Conservation (phyloP, 2,329 filamentous ascomycete species). For the Bipolaris zeicola region DNA sequence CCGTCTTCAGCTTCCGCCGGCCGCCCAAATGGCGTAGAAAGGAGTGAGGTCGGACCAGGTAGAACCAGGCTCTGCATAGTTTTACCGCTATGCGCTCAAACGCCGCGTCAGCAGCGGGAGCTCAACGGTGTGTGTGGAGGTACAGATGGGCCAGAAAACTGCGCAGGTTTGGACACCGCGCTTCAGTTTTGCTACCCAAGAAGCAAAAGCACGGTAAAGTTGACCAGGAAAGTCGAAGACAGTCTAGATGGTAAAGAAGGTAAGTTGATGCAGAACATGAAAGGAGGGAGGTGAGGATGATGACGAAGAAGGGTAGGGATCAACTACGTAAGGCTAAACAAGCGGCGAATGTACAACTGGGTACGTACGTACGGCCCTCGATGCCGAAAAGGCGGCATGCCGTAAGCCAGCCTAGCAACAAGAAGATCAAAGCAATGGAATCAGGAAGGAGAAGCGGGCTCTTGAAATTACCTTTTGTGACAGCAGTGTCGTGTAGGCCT, state of each 20-base stretch:
- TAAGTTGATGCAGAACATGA: conserved; percentile 36
- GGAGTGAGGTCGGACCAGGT: conserved; percentile 45
- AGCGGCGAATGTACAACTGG: conserved; percentile 18
- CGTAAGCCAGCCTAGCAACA: background rate
- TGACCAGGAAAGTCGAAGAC: conserved; percentile 28
- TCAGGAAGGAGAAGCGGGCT: conserved; percentile 15
- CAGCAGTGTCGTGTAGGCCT: conserved; percentile 15
- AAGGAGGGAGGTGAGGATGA: conserved; percentile 24
- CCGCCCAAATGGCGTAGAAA: conserved; percentile 46
- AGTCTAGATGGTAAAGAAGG: conserved; percentile 41
- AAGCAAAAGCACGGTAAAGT: conserved; percentile 25
- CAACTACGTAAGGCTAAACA: conserved; percentile 11
- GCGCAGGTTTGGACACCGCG: conserved; percentile 21
- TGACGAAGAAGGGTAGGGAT: conserved; percentile 16
- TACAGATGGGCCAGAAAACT: conserved; percentile 27
- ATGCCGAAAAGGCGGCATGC: conserved; percentile 4
- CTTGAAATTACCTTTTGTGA: conserved; percentile 35
- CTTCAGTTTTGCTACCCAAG: conserved; percentile 23
- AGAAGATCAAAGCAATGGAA: conserved; percentile 2
- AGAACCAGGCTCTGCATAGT: conserved; percentile 51
- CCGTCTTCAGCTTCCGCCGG: conserved; percentile 43
- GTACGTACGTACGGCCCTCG: conserved; percentile 17
- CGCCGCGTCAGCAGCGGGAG: conserved; percentile 44
- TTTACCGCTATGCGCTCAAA: conserved; percentile 45
- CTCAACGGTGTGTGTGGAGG: conserved; percentile 33